Evolutionary conservation across 2,329 filamentous ascomycete genomes (phyloP).

Genomic region (Botrytis cinerea): DNA sequence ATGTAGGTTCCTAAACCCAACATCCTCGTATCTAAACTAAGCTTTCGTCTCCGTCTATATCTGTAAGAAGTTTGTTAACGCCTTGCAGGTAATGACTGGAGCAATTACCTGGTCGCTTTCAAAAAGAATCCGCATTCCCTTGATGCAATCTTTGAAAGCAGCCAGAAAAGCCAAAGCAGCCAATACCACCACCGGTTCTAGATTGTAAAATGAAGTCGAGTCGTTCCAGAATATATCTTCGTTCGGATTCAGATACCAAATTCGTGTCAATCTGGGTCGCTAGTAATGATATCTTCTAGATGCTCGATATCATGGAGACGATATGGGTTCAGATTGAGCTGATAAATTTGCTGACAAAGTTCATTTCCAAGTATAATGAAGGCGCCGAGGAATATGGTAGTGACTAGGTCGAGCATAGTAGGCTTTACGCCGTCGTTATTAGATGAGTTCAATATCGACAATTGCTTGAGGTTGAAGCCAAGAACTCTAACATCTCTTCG

Average conservation of each 20-base stretch:
- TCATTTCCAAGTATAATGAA: conserved; percentile 14
- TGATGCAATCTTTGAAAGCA: conserved; percentile 9
- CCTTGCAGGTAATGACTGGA: conserved; percentile 12
- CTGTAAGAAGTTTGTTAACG: conserved; percentile 18
- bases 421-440: neutral
- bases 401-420: conserved; percentile 19
- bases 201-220: neutral
- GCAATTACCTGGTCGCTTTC: conserved; percentile 12
- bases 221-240: neutral
- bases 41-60: neutral
- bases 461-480: neutral
- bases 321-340: neutral
- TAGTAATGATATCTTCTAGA: neutral
- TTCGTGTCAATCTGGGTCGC: neutral
- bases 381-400: conserved; percentile 12
- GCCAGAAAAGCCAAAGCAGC: conserved; percentile 13
- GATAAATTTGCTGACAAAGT: neutral
- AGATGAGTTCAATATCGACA: neutral
- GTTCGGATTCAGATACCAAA: neutral
- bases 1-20: neutral
- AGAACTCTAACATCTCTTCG: neutral
- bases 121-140: neutral
- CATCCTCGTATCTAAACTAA: neutral
- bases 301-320: neutral
- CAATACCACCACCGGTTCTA: neutral